phyloP scores from a whole-genome alignment of 176 grass and related monocot species.

The sorghum (Sorghum bicolor) region Sorghum_bicolor_NCBIv3 NC_012870.2:77456001-77456500 shows the following conservation, averaged over 20 bases:
- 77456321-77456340: not conserved
- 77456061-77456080: not conserved
- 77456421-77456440: no score
- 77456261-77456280: not conserved
- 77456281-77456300: not conserved
- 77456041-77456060: constrained; percentile 30
- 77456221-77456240: not conserved
- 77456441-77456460: not conserved
- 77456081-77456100: constrained; percentile 2
- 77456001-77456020: constrained; percentile 34
- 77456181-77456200: not conserved
- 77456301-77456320: not conserved
- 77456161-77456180: not conserved
- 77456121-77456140: not conserved
- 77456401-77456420: not conserved
- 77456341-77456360: not conserved
- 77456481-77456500: not conserved
- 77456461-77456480: not conserved
- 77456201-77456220: not conserved
- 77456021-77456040: constrained; percentile 22
- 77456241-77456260: not conserved
- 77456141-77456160: not conserved
- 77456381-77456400: not conserved
- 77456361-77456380: not conserved
- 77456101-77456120: not conserved